Base-by-base conservation (phyloP, 768 basidiomycete genomes). In the Russula sp. region DNA sequence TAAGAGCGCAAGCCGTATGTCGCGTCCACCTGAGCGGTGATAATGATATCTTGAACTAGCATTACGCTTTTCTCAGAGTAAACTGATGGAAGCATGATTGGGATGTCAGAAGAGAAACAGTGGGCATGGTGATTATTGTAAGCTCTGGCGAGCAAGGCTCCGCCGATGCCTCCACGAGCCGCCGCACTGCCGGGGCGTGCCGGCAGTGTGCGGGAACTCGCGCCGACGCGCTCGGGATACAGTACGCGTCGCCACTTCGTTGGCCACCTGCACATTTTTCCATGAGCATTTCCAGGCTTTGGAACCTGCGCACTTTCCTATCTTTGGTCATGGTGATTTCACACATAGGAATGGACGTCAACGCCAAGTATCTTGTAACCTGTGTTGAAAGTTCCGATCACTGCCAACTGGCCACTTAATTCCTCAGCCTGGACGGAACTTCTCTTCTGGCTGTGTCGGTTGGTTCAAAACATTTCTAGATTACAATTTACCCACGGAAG, bases 321-420 rank as follows among this genome's bases (percentile, higher is more conserved):
- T 97, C 53, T 98, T 92, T 71, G 93, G 94, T 49, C 93, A 93
- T 74, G 96, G 94, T 2, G 81, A 86, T 67, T 77, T 93, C 43
- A 98, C 95, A 25, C n/a, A n/a, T 99, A 97, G 97, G 97, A 99
- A 77, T 99, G 97, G 97, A 75, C 81, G 48, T 74, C 80, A 53
- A 74, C 79, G 22, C 72, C 71, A 14, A 90, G 87, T 69, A 81
- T 92, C 62, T 56, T 89, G 52, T 96, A 93, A 73, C 93, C 95
- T n/a, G 79, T 83, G 16, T 66, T 95, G 39, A 97, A 93, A 68
- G 76, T 90, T 29, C 88, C 90, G 0, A 70, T 88, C 10, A 98
- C n/a, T n/a, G n/a, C n/a, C n/a, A n/a, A 90, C 69, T 87, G 84
- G 83, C 29, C 83, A 0, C 69, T 98, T 53, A 85, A 85, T 65